A percentile compares a stretch with the other conserved stretches of the same genome.
Evolutionary conservation across 768 basidiomycete genomes (phyloP).

Genomic region (Steccherinum ochraceum): DNA sequence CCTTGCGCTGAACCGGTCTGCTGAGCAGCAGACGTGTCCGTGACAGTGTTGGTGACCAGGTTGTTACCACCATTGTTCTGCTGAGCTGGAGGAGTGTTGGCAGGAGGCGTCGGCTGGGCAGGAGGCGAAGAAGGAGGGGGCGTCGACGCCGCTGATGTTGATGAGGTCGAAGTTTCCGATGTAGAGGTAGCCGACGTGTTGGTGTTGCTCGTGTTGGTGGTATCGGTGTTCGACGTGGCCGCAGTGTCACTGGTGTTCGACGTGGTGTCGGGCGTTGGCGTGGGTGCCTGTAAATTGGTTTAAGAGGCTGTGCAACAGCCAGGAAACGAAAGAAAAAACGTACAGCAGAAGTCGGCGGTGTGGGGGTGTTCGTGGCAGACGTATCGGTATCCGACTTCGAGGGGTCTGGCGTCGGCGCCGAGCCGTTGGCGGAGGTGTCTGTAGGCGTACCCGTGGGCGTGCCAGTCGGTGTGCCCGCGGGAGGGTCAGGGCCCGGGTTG

Average conservation of each 20-base stretch:
- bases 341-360: no score
- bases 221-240: constrained; percentile 1
- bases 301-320: constrained; percentile 3
- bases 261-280: neutral
- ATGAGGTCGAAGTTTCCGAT: constrained; percentile 10
- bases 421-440: constrained; percentile 8
- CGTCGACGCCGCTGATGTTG: neutral
- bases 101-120: constrained; percentile 1
- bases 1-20: constrained; percentile 13
- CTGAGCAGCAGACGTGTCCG: constrained; percentile 23
- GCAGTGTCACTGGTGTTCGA: neutral
- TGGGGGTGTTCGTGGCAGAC: no score
- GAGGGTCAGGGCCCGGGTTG: constrained; percentile 16
- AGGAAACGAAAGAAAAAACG: constrained; percentile 4
- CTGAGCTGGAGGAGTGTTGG: constrained; percentile 4
- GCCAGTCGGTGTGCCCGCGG: constrained; percentile 12
- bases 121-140: neutral
- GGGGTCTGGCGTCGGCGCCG: constrained; percentile 4
- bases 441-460: constrained; percentile 8
- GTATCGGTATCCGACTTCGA: constrained; percentile 4
- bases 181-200: neutral
- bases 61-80: constrained; percentile 3
- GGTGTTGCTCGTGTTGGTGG: neutral
- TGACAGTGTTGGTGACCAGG: constrained; percentile 8
- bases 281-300: constrained; percentile 1